A percentile compares a stretch with the other conserved stretches of the same genome.
phyloP scores from a whole-genome alignment of 768 basidiomycete genomes.

The Trametes sanguinea region DNA sequence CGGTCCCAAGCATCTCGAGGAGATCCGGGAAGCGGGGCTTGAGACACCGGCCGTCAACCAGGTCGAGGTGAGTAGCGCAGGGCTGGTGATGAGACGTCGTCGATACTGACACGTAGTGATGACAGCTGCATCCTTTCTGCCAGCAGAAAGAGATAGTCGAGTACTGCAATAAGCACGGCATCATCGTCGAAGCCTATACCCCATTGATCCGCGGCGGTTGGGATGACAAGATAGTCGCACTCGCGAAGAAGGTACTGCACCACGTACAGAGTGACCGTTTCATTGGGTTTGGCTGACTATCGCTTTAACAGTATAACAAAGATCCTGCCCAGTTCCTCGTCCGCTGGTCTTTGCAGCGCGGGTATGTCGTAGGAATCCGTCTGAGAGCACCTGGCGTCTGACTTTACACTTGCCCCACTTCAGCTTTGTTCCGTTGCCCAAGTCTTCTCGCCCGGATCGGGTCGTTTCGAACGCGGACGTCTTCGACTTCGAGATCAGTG shows the following conservation, averaged over 20 bases:
- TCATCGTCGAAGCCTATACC: conserved; percentile 50
- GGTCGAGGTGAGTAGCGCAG: conserved; percentile 57
- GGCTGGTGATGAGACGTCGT: not conserved
- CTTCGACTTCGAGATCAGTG: conserved; percentile 47
- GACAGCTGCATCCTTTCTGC: conserved; percentile 81
- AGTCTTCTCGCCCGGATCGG: conserved; percentile 43
- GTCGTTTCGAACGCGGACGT: conserved; percentile 48
- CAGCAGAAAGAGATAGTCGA: conserved; percentile 79
- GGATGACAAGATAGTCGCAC: conserved; percentile 53
- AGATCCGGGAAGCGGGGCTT: conserved; percentile 63
- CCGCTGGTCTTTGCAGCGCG: conserved; percentile 87
- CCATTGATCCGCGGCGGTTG: conserved; percentile 59
- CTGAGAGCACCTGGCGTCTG: no score
- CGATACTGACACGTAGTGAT: not conserved
- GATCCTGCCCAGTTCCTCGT: conserved; percentile 81
- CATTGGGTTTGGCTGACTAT: not conserved
- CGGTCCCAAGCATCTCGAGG: conserved; percentile 70
- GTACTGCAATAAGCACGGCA: conserved; percentile 49
- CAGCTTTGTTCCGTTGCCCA: conserved; percentile 52
- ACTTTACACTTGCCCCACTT: not conserved
- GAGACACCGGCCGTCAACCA: conserved; percentile 78
- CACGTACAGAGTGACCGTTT: not conserved
- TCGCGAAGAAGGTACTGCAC: conserved; percentile 58
- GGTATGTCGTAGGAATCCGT: conserved; percentile 40
- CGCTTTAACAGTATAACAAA: conserved; percentile 39